A percentile compares a stretch with the other conserved stretches of the same genome.
phyloP scores from a whole-genome alignment of 1,284 basidiomycete genomes.

The Neonothopanus nambi region DNA sequence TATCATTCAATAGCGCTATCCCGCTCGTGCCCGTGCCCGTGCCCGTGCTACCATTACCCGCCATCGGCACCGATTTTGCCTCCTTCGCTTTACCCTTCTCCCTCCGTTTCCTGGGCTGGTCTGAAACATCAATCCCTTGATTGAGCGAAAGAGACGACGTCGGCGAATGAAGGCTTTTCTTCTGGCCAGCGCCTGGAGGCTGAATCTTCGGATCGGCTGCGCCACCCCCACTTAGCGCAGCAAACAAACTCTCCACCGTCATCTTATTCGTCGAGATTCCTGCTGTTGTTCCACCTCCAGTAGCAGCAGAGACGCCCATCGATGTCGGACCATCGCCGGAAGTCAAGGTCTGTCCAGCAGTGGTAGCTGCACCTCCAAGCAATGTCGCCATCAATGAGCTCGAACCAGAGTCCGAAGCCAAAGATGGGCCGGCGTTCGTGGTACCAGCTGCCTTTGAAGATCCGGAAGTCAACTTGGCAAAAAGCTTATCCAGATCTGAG shows the following conservation, averaged over 20 bases:
- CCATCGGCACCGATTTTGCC: neutral
- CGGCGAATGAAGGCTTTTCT: no score
- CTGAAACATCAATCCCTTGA: no score
- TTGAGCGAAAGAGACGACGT: no score
- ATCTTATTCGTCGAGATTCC: neutral
- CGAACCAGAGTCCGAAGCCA: neutral
- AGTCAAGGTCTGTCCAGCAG: conserved; percentile 2
- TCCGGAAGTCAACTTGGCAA: conserved; percentile 37
- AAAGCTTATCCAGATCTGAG: conserved; percentile 63
- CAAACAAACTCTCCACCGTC: conserved; percentile 9
- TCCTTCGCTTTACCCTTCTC: neutral
- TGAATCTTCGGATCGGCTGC: no score
- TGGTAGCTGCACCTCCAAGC: neutral
- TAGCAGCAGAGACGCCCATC: conserved; percentile 20
- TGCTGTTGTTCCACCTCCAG: neutral
- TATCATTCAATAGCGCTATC: conserved; percentile 47
- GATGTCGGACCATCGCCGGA: no score
- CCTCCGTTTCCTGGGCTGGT: no score
- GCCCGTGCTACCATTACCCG: neutral
- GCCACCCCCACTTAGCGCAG: no score
- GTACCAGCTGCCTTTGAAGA: conserved; percentile 2
- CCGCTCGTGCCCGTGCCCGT: conserved; percentile 23
- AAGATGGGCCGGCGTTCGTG: conserved; percentile 1
- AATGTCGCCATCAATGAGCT: neutral
- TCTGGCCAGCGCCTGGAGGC: no score